These are phyloP conservation scores for Aspergillus hancockii DNA, from an alignment of 495 filamentous ascomycete genomes.

Conservation along the genomic window DNA sequence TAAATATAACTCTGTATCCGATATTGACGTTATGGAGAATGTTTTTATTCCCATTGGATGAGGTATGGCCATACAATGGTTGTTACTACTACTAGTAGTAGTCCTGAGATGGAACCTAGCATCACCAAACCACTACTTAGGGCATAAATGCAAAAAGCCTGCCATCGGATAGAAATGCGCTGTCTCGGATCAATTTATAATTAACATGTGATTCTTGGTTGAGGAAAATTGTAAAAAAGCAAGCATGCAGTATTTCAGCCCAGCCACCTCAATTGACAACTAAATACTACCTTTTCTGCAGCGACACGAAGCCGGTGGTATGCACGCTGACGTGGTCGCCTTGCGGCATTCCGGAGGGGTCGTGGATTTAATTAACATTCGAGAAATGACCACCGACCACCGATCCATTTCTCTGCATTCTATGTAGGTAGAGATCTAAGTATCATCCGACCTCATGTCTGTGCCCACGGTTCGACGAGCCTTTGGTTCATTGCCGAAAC, in stretches of 20 bases:
- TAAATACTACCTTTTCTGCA: background rate
- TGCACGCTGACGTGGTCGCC: slow-evolving; percentile 19
- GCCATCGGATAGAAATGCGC: background rate
- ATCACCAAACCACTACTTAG: too few relatives aligned
- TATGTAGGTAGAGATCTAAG: background rate
- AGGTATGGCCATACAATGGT: too few relatives aligned
- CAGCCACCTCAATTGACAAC: slow-evolving; percentile 13
- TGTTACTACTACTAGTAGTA: too few relatives aligned
- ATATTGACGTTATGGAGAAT: too few relatives aligned
- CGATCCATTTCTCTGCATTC: background rate
- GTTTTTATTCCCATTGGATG: too few relatives aligned
- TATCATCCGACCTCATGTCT: slow-evolving; percentile 15
- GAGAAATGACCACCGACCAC: slow-evolving; percentile 2
- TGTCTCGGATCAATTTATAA: background rate
- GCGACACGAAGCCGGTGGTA: background rate
- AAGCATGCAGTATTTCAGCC: slow-evolving; percentile 1
- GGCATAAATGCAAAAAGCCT: too few relatives aligned
- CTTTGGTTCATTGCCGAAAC: slow-evolving; percentile 11
- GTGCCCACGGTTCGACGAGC: slow-evolving; percentile 18
- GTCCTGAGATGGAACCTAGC: too few relatives aligned
- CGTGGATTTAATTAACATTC: background rate
- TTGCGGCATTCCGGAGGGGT: slow-evolving; percentile 14
- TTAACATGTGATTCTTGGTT: background rate
- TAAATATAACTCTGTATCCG: too few relatives aligned
- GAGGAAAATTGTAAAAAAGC: background rate